A percentile compares a stretch with the other conserved stretches of the same genome.
These are phyloP conservation scores for Pichia sp. DNA, from an alignment of 1,139 yeast genomes.

Conservation along the genomic window DNA sequence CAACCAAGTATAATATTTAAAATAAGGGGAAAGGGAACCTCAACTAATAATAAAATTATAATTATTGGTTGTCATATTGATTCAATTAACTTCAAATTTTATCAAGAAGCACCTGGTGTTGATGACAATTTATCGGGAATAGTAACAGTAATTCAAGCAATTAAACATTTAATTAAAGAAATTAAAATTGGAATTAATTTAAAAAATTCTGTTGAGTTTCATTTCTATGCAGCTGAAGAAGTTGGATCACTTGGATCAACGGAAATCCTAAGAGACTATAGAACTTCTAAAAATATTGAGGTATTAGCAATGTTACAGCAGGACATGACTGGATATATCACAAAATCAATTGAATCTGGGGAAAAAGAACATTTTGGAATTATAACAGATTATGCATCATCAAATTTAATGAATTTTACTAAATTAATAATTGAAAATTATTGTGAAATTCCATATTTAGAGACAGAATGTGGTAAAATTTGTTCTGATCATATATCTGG, in stretches of 20 bases:
- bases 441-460: constrained; percentile 62
- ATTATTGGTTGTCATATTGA: constrained; percentile 91
- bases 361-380: constrained; percentile 73
- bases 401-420: constrained; percentile 53
- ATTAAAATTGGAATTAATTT: constrained; percentile 22
- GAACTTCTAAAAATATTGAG: constrained; percentile 31
- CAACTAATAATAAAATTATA: constrained; percentile 32
- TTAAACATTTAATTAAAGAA: constrained; percentile 3
- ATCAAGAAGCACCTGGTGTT: constrained; percentile 85
- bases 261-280: constrained; percentile 62
- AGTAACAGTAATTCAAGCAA: constrained; percentile 35
- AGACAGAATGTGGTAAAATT: constrained; percentile 82
- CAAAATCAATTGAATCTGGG: constrained; percentile 47
- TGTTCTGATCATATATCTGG: constrained; percentile 94
- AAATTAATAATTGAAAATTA: constrained; percentile 55
- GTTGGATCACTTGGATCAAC: constrained; percentile 85
- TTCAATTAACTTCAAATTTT: constrained; percentile 62
- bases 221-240: constrained; percentile 94
- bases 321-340: constrained; percentile 89
- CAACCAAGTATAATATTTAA: constrained; percentile 53
- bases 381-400: constrained; percentile 66
- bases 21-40: constrained; percentile 20
- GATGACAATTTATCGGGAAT: constrained; percentile 94
- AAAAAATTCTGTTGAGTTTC: constrained; percentile 76
- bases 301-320: constrained; percentile 87